A percentile compares a stretch with the other conserved stretches of the same genome.
Conservation (phyloP, 2,329 filamentous ascomycete species). For the Pseudopyricularia javanii region DNA sequence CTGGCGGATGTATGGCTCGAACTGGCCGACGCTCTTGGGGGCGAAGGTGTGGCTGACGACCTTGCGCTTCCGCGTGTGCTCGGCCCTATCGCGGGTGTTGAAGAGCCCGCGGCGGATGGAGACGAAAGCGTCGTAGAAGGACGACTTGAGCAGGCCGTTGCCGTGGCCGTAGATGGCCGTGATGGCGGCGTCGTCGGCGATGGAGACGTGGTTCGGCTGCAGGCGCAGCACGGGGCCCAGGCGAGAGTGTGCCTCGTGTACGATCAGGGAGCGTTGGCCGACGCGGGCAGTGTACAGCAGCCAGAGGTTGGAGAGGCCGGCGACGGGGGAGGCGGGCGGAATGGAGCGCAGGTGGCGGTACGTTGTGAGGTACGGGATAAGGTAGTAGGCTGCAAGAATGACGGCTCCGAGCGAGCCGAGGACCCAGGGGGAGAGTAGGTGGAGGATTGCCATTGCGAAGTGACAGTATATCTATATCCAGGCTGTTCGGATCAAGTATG, state of each 20-base stretch:
- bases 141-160: conserved; percentile 64
- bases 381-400: conserved; percentile 38
- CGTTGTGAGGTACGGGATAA: conserved; percentile 49
- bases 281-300: conserved; percentile 53
- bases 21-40: conserved; percentile 67
- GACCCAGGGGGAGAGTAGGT: conserved; percentile 30
- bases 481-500: too few relatives aligned
- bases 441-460: conserved; percentile 7
- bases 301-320: conserved; percentile 68
- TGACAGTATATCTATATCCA: too few relatives aligned
- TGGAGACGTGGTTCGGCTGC: conserved; percentile 71
- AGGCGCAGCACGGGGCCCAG: conserved; percentile 72
- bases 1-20: conserved; percentile 77
- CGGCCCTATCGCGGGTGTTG: conserved; percentile 71
- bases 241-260: conserved; percentile 65
- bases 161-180: conserved; percentile 66
- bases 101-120: conserved; percentile 77
- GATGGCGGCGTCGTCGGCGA: conserved; percentile 73
- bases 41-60: conserved; percentile 80
- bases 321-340: conserved; percentile 46
- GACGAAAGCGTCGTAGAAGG: conserved; percentile 83
- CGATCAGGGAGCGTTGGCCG: conserved; percentile 49
- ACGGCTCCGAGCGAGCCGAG: conserved; percentile 32
- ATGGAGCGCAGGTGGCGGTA: conserved; percentile 36
- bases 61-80: conserved; percentile 84